Percentiles rank a stretch among this genome's conserved stretches.
These are phyloP conservation scores for Echinosophora koreensis DNA, from an alignment of 306 rosid genomes.

Conservation along the genomic window DNA sequence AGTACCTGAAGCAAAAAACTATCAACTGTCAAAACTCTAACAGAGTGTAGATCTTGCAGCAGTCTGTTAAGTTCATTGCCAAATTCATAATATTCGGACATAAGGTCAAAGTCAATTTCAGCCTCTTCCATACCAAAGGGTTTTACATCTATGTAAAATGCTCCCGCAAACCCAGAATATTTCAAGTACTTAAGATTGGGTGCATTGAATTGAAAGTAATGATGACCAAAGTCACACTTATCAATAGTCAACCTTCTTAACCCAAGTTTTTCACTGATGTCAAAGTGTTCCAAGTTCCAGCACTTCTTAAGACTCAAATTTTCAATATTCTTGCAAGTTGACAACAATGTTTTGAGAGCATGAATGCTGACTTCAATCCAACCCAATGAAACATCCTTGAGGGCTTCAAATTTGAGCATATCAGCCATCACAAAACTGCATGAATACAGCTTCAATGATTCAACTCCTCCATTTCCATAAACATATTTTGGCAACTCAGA, in stretches of 20 bases:
- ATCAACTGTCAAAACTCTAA: conserved; percentile 35
- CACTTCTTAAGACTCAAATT: conserved; percentile 42
- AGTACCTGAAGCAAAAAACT: conserved; percentile 49
- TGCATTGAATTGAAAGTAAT: neutral
- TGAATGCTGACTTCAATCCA: neutral
- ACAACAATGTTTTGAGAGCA: neutral
- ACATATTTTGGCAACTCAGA: neutral
- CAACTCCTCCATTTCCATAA: neutral
- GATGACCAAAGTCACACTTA: neutral
- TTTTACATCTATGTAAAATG: neutral
- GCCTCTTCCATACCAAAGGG: conserved; percentile 29
- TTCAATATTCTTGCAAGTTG: conserved; percentile 1
- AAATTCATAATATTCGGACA: neutral
- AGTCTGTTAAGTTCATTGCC: conserved; percentile 4
- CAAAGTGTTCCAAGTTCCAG: conserved; percentile 18
- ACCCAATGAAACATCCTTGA: conserved; percentile 46
- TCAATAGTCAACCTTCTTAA: conserved; percentile 41
- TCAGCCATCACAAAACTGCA: neutral
- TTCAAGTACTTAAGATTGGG: conserved; percentile 32
- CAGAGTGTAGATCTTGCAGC: neutral
- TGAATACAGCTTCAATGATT: conserved; percentile 33
- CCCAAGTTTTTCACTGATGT: neutral
- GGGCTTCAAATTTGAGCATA: conserved; percentile 1
- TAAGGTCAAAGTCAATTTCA: conserved; percentile 16
- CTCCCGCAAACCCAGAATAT: conserved; percentile 11